Base-by-base conservation (phyloP, 257 asterid genomes). In the Primulina huaijiensis region DNA sequence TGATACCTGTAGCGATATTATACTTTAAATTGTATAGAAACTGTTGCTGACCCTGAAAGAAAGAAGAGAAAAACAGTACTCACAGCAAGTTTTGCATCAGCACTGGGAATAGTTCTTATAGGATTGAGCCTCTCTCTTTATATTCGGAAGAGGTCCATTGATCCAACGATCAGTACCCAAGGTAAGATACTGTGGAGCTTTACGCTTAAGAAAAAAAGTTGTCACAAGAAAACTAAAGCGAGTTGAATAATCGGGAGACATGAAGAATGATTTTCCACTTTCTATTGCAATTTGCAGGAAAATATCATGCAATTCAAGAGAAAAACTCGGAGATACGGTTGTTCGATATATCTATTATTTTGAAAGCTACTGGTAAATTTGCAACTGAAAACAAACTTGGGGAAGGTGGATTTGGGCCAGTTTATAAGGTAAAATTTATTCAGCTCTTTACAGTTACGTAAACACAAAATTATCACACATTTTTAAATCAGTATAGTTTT, bases 321-420 rank as follows among this genome's bases (percentile, higher is more conserved):
- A 52, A 73, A 27, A 67, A 74, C 66, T 40, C 38, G 17, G 72
- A 74, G 20, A 16, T 65, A 50, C 72, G 68, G 8, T 31, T 74
- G 43, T 74, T 74, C 53, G 19, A 50, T 20, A 21, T 61, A 1
- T 43, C 69, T 7, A 11, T 6, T 6, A 33, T 67, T 35, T 12
- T 35, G n/a, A 74, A 71, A 60, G 79, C 79, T 40, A 78, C 79
- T 5, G 17, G 34, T 52, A 34, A 75, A 34, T 79, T 79, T 64
- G 72, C 78, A 38, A 14, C 20, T 25, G 12, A 30, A 31, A 68
- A 75, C 9, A 74, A 74, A 68, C 76, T 79, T 23, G 78, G 80
- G 23, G 80, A 79, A 67, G 83, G 77, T 38, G 83, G 80, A 19
- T 79, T 74, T 40, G 78, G 80, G 50, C 78, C 80, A 20, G 78